Evolutionary conservation across 331 rosid species (phyloP).

Genomic region (Acacia pycnantha): DNA sequence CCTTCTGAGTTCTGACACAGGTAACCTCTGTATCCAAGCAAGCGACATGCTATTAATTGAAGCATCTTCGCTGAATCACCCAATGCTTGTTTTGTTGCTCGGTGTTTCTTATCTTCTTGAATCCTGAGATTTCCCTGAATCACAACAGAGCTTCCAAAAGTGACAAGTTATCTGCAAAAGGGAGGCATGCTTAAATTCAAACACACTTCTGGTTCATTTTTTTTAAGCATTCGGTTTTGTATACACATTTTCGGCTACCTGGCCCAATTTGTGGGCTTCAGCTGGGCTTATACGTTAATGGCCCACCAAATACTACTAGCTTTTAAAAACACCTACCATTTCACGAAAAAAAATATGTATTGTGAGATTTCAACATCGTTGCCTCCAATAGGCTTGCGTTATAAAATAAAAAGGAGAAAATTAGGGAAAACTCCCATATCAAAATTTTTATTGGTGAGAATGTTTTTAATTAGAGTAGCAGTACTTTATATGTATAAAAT

Average conservation of each 20-base stretch:
- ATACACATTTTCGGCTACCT: background rate
- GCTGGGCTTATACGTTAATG: background rate
- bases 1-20: constrained; percentile 54
- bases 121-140: constrained; percentile 61
- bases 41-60: constrained; percentile 83
- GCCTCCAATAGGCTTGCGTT: too few species aligned
- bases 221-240: background rate
- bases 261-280: background rate
- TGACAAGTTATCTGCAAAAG: background rate
- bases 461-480: too few species aligned
- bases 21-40: constrained; percentile 66
- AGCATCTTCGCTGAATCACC: constrained; percentile 75
- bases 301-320: background rate
- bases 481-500: too few species aligned
- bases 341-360: background rate
- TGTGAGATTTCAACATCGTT: too few species aligned
- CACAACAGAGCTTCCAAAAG: background rate
- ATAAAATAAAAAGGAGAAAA: too few species aligned
- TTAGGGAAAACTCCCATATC: too few species aligned
- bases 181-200: background rate
- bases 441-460: too few species aligned
- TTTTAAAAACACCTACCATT: background rate
- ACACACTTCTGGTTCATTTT: background rate
- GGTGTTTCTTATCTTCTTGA: constrained; percentile 79
- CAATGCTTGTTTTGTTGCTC: constrained; percentile 72